These are phyloP conservation scores for Phytophthora litchii DNA, from an alignment of 352 stramenopile genomes.

Conservation along the genomic window DNA sequence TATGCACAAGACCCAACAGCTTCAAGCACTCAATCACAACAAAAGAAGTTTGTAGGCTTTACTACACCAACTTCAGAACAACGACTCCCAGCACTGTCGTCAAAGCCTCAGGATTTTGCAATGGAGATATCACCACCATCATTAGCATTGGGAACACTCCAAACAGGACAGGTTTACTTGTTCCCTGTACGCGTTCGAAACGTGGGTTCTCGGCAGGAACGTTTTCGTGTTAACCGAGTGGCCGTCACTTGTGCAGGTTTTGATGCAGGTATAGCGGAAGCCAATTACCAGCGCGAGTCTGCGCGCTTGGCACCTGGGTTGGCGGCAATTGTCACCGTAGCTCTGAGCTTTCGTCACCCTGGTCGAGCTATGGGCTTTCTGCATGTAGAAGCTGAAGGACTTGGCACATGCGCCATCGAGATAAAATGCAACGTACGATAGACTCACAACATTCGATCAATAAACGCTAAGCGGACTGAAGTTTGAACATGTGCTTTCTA, in stretches of 20 bases:
- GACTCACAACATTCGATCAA: slow-evolving; percentile 4
- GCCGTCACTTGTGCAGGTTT: slow-evolving; percentile 44
- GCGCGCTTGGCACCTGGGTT: slow-evolving; percentile 63
- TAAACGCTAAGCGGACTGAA: not conserved
- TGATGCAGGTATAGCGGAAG: slow-evolving; percentile 51
- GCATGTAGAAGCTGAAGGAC: slow-evolving; percentile 57
- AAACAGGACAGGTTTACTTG: slow-evolving; percentile 61
- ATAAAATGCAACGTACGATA: slow-evolving; percentile 60
- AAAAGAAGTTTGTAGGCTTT: slow-evolving; percentile 8
- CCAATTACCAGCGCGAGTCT: slow-evolving; percentile 62
- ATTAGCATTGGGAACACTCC: slow-evolving; percentile 45
- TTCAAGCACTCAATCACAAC: slow-evolving; percentile 10
- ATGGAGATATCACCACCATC: slow-evolving; percentile 63
- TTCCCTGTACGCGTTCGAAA: slow-evolving; percentile 74
- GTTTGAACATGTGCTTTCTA: not conserved
- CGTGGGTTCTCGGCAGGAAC: slow-evolving; percentile 66
- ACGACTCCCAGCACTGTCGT: slow-evolving; percentile 18
- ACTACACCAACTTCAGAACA: slow-evolving; percentile 22
- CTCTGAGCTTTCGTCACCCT: slow-evolving; percentile 62
- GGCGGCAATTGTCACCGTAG: slow-evolving; percentile 62
- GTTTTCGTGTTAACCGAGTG: slow-evolving; percentile 66
- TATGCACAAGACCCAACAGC: slow-evolving; percentile 1
- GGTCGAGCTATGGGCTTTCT: slow-evolving; percentile 51
- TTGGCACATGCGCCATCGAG: slow-evolving; percentile 50
- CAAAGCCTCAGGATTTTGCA: slow-evolving; percentile 40